These are phyloP conservation scores for Chaetomium cochliodes DNA, from an alignment of 495 filamentous ascomycete species.

Conservation along the genomic window DNA sequence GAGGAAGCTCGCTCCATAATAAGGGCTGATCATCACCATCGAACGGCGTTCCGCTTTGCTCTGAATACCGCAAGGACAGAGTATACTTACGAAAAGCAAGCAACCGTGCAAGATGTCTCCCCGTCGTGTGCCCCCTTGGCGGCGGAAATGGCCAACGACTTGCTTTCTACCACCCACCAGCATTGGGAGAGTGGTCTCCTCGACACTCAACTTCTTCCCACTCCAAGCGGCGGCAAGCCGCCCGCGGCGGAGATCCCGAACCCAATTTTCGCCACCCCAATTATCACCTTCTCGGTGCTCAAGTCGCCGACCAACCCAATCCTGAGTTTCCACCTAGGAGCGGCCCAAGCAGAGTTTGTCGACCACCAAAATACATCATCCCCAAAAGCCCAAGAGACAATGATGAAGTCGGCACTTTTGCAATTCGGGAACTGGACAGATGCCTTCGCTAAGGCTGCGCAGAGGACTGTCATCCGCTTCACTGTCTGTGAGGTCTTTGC, in stretches of 20 bases:
- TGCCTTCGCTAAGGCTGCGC: constrained; percentile 31
- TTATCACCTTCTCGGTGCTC: constrained; percentile 24
- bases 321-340: constrained; percentile 46
- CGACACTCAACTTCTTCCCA: background rate
- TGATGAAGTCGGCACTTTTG: constrained; percentile 27
- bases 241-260: constrained; percentile 36
- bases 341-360: constrained; percentile 31
- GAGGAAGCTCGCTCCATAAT: background rate
- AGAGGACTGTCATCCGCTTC: constrained; percentile 43
- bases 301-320: constrained; percentile 48
- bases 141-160: constrained; percentile 17
- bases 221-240: too few relatives aligned
- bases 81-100: background rate
- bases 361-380: background rate
- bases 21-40: constrained; percentile 7
- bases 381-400: background rate
- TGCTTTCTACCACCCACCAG: constrained; percentile 29
- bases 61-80: background rate
- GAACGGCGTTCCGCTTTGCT: background rate
- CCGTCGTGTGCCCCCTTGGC: constrained; percentile 19
- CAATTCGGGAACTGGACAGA: constrained; percentile 39
- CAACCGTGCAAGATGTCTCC: constrained; percentile 21
- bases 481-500: constrained; percentile 46
- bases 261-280: constrained; percentile 34
- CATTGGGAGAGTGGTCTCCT: constrained; percentile 43